Evolutionary conservation across 1,284 basidiomycete species (phyloP).

Genomic region (Volvariella volvacea): DNA sequence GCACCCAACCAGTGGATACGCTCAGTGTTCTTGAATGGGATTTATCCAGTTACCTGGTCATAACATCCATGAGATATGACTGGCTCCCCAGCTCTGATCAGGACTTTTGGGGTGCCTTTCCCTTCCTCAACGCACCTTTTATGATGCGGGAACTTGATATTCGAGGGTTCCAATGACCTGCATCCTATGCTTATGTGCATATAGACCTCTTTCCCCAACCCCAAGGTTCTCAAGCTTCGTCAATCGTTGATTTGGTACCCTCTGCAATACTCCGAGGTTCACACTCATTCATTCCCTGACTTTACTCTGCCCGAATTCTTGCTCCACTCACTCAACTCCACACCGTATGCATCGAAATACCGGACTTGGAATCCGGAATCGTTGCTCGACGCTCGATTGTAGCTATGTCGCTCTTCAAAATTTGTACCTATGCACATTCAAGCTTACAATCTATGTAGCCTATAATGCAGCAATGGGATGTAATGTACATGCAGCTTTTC

Average conservation of each 20-base stretch:
- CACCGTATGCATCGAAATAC: conserved; percentile 20
- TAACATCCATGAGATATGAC: conserved; percentile 22
- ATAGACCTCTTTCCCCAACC: conserved; percentile 14
- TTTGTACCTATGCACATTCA: conserved; percentile 22
- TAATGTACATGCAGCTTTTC: no score
- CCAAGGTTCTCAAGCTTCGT: conserved; percentile 19
- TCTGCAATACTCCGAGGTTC: conserved; percentile 25
- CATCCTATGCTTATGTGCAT: conserved; percentile 20
- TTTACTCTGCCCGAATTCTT: conserved; percentile 21
- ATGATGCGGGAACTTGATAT: conserved; percentile 21
- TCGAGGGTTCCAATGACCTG: conserved; percentile 23
- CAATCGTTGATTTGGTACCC: conserved; percentile 25
- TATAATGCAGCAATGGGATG: no score
- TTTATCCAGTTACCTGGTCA: conserved; percentile 16
- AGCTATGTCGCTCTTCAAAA: no score
- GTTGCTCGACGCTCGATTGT: conserved; percentile 9
- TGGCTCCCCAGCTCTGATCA: conserved; percentile 15
- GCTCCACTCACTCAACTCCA: conserved; percentile 17
- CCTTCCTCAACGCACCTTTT: conserved; percentile 18
- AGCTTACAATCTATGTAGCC: no score
- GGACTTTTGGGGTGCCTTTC: conserved; percentile 13
- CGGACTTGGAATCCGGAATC: conserved; percentile 16
- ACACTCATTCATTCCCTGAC: conserved; percentile 2
- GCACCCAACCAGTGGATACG: conserved; percentile 14
- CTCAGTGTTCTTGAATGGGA: conserved; percentile 16